These are phyloP conservation scores for Aspergillus brunneoviolaceus DNA, from an alignment of 2,329 filamentous ascomycete species.

Conservation along the genomic window DNA sequence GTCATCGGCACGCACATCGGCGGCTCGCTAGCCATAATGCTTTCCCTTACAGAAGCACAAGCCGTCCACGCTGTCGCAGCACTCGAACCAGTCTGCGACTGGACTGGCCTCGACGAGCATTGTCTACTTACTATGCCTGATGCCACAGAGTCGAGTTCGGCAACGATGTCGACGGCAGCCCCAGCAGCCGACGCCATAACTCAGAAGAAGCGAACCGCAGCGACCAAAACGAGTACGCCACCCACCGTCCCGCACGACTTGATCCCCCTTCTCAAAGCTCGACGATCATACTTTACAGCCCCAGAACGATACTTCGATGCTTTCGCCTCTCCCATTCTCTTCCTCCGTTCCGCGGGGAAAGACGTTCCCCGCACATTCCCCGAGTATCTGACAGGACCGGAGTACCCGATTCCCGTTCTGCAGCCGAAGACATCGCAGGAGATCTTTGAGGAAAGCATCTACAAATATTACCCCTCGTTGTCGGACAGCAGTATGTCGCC, in stretches of 20 bases:
- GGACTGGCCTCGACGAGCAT: conserved; percentile 43
- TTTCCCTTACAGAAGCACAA: conserved; percentile 42
- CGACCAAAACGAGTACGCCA: conserved; percentile 16
- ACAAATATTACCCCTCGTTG: neutral
- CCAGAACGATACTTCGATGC: conserved; percentile 45
- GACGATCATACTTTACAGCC: conserved; percentile 36
- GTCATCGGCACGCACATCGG: conserved; percentile 39
- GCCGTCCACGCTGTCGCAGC: conserved; percentile 35
- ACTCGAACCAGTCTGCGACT: conserved; percentile 39
- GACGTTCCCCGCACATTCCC: conserved; percentile 39
- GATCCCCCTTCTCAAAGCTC: conserved; percentile 35
- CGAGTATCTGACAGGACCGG: conserved; percentile 33
- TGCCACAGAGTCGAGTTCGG: neutral
- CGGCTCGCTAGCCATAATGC: conserved; percentile 45
- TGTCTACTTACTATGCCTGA: conserved; percentile 22
- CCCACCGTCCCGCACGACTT: conserved; percentile 31
- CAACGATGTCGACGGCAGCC: neutral
- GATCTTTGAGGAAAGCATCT: neutral
- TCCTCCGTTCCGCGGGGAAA: conserved; percentile 43
- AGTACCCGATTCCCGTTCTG: conserved; percentile 35
- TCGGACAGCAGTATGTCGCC: neutral
- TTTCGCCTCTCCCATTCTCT: conserved; percentile 45
- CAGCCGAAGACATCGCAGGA: conserved; percentile 10
- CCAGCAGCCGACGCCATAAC: neutral
- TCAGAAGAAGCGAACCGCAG: conserved; percentile 8